Evolutionary conservation across 768 basidiomycete species (phyloP).

Genomic region (Inosperma sp.): DNA sequence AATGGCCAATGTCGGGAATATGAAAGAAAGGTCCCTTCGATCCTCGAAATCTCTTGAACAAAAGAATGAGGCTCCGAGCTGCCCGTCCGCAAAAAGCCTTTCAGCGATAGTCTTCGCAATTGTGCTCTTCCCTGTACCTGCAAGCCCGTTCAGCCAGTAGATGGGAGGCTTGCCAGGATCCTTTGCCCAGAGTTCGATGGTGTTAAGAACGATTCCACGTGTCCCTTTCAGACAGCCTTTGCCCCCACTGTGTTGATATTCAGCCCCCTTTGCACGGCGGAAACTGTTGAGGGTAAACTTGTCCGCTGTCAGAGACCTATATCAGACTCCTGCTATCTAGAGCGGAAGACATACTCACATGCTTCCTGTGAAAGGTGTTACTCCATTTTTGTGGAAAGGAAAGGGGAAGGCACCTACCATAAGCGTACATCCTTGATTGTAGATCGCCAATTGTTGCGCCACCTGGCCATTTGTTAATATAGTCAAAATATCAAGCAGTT

Average conservation of each 20-base stretch:
- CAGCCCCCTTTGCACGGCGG: not conserved
- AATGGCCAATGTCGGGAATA: conserved; percentile 25
- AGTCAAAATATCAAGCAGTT: not conserved
- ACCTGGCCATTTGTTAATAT: too few species aligned
- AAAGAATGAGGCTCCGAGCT: conserved; percentile 27
- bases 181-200: conserved; percentile 13
- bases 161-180: conserved; percentile 6
- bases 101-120: conserved; percentile 20
- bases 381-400: not conserved
- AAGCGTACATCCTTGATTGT: not conserved
- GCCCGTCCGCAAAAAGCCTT: not conserved
- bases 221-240: conserved; percentile 6
- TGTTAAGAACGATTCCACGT: conserved; percentile 8
- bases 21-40: conserved; percentile 20
- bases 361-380: not conserved
- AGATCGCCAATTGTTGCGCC: not conserved
- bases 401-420: not conserved
- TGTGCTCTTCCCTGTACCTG: conserved; percentile 22
- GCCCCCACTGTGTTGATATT: not conserved
- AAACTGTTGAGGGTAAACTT: not conserved
- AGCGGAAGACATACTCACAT: not conserved
- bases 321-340: not conserved
- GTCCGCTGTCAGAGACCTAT: not conserved
- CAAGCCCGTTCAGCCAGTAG: conserved; percentile 23
- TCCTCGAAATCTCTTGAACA: conserved; percentile 24